Evolutionary conservation across 1,284 basidiomycete genomes (phyloP), one percentile per base, ranked within the genome.

Genomic region (Apiotrichum domesticum): DNA sequence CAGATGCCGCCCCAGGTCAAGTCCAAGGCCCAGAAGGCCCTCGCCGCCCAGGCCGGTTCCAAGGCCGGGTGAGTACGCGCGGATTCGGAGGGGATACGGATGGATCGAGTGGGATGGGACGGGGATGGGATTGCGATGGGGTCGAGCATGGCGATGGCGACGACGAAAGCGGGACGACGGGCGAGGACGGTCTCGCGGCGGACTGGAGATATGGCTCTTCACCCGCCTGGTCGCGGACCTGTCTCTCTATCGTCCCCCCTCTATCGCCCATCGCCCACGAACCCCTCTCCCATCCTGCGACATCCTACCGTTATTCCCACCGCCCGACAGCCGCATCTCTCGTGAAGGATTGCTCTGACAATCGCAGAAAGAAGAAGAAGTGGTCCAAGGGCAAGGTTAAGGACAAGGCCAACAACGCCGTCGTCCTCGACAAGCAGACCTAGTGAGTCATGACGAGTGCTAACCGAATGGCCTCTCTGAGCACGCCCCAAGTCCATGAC

Each of bases 301-400:
- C 21, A 21, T 21, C 21, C 21, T 21, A 21, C 21, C 21, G 21
- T 21, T 21, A 21, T 21, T 21, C 21, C 21, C 21, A 21, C 21
- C 21, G 21, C 21, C 21, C 21, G 21, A 21, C 21, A 21, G 21
- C 21, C 21, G 21, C 21, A 21, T 21, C 21, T 9, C 40, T 34
- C 6, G 6, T 11, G 39, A 37, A 6, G 10, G 15, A 11, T 35
- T 4, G 32, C 9, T 49, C 61, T 63, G 47, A 63, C 61, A 14
- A 2, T 4, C 35, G 15, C 56, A 77, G 75, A 64, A 97, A 97
- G 85, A 98, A 98, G 85, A 98, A 98, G 88, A 98, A 98, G 85
- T 98, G 94, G 94, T 97, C 93, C 69, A 98, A 98, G 85, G 94
- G 94, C 79, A 96, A 96, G 82, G 93, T 97, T 78, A 97, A 97